Conservation (phyloP, 257 asterid species). For the Gentiana macrophylla region DNA sequence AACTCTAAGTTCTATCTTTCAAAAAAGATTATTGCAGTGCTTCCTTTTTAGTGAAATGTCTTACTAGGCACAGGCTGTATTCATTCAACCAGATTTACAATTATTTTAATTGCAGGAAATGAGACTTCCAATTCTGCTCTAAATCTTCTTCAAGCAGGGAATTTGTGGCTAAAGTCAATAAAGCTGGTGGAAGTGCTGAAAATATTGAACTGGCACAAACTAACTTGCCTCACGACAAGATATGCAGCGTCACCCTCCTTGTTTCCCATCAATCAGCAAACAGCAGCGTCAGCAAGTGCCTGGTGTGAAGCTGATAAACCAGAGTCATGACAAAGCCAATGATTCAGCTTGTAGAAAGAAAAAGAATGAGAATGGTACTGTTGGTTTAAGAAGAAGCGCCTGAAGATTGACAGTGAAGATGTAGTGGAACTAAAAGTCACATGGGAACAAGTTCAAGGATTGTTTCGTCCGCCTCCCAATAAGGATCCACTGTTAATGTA, state of each 20-base stretch:
- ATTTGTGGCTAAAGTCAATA: constrained; percentile 24
- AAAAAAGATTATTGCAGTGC: too few species aligned
- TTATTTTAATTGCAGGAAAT: constrained; percentile 40
- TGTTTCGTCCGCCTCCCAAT: constrained; percentile 63
- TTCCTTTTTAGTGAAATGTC: too few species aligned
- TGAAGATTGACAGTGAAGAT: constrained; percentile 46
- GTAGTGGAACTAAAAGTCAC: constrained; percentile 62
- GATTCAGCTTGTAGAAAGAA: constrained; percentile 37
- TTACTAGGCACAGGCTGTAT: too few species aligned
- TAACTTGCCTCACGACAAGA: constrained; percentile 28
- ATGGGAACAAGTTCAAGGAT: constrained; percentile 72
- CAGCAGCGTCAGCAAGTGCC: constrained; percentile 22
- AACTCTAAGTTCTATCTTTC: too few species aligned
- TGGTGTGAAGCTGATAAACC: constrained; percentile 25
- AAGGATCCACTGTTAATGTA: constrained; percentile 33
- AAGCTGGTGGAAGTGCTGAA: constrained; percentile 26
- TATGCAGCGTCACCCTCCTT: constrained; percentile 16
- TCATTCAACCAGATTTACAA: too few species aligned
- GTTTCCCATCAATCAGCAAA: constrained; percentile 19
- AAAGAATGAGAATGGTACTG: constrained; percentile 40
- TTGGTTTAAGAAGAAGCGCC: constrained; percentile 49
- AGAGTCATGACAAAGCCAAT: constrained; percentile 37
- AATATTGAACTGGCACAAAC: constrained; percentile 22
- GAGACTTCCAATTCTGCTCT: constrained; percentile 23
- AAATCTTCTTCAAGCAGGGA: constrained; percentile 35